Percentiles rank a stretch among this genome's conserved stretches.
phyloP scores from a whole-genome alignment of 768 basidiomycete species.

The Serendipita indica region DNA sequence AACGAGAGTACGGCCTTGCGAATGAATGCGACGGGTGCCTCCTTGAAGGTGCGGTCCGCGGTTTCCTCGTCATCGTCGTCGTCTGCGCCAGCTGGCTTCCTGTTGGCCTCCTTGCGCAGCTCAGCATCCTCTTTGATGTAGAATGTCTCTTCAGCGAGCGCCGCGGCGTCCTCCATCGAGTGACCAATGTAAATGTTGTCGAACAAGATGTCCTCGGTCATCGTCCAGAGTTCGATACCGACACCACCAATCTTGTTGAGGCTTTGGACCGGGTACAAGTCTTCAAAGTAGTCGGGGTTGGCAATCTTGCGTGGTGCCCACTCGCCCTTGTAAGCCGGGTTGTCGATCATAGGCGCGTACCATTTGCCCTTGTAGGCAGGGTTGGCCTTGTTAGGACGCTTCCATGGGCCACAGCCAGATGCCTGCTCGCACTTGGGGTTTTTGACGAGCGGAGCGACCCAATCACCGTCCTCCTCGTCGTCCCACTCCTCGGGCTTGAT shows the following conservation, averaged over 20 bases:
- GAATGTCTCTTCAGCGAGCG: slow-evolving; percentile 77
- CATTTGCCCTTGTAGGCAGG: slow-evolving; percentile 97
- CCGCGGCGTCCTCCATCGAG: slow-evolving; percentile 72
- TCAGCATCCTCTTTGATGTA: slow-evolving; percentile 79
- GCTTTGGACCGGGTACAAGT: slow-evolving; percentile 61
- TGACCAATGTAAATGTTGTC: slow-evolving; percentile 91
- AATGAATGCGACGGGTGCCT: slow-evolving; percentile 67
- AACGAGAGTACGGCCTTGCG: slow-evolving; percentile 67
- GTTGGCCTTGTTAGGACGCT: slow-evolving; percentile 75
- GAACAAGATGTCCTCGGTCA: slow-evolving; percentile 92
- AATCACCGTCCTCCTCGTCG: slow-evolving; percentile 98
- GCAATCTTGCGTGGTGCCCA: slow-evolving; percentile 86
- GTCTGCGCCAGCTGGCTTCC: slow-evolving; percentile 33
- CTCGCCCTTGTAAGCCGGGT: slow-evolving; percentile 92
- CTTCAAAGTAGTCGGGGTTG: slow-evolving; percentile 88
- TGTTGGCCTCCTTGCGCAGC: slow-evolving; percentile 28
- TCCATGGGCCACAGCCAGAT: slow-evolving; percentile 93
- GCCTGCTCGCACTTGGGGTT: slow-evolving; percentile 87
- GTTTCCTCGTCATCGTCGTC: slow-evolving; percentile 33
- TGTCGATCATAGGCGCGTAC: slow-evolving; percentile 87
- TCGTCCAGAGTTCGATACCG: slow-evolving; percentile 98
- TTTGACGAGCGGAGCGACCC: slow-evolving; percentile 76
- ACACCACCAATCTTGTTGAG: slow-evolving; percentile 86
- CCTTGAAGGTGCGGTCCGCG: slow-evolving; percentile 37
- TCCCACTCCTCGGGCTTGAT: slow-evolving; percentile 99